phyloP scores from a whole-genome alignment of 495 filamentous ascomycete genomes.

The Hypoxylon intermedium region DNA sequence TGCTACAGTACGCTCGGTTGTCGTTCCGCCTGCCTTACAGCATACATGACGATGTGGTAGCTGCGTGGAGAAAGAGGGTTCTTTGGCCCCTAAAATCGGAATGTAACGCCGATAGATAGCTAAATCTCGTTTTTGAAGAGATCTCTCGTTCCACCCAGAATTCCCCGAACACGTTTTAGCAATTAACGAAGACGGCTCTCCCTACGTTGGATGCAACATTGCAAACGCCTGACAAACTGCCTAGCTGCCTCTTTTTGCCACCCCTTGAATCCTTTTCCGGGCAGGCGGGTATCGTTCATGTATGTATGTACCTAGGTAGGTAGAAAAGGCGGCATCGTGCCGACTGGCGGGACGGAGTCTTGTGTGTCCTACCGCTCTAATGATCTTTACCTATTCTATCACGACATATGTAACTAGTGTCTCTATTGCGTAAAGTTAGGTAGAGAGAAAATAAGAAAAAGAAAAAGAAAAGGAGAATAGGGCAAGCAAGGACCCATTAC shows the following conservation, averaged over 20 bases:
- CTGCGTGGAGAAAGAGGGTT: constrained; percentile 36
- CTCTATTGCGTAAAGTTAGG: constrained; percentile 16
- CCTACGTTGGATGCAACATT: constrained; percentile 36
- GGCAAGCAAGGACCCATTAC: constrained; percentile 11
- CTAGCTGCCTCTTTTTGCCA: background rate
- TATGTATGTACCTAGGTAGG: background rate
- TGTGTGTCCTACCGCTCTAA: constrained; percentile 14
- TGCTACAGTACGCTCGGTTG: constrained; percentile 36
- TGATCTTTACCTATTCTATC: constrained; percentile 3
- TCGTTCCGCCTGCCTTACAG: constrained; percentile 21
- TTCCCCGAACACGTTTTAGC: constrained; percentile 42
- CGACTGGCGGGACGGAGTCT: constrained; percentile 5
- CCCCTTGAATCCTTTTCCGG: constrained; percentile 11
- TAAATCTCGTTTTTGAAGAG: constrained; percentile 40
- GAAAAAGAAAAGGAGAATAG: constrained; percentile 11
- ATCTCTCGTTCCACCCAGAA: constrained; percentile 43
- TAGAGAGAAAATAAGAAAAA: too few species aligned
- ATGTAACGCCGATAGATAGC: constrained; percentile 42
- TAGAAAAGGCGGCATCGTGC: constrained; percentile 14
- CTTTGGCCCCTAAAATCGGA: constrained; percentile 38
- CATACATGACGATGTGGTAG: constrained; percentile 32
- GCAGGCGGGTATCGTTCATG: constrained; percentile 10
- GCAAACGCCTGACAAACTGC: constrained; percentile 11
- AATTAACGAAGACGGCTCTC: constrained; percentile 40
- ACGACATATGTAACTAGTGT: background rate